Evolutionary conservation across 169 alveolate species (phyloP).

Genomic region (Theileria equi): DNA sequence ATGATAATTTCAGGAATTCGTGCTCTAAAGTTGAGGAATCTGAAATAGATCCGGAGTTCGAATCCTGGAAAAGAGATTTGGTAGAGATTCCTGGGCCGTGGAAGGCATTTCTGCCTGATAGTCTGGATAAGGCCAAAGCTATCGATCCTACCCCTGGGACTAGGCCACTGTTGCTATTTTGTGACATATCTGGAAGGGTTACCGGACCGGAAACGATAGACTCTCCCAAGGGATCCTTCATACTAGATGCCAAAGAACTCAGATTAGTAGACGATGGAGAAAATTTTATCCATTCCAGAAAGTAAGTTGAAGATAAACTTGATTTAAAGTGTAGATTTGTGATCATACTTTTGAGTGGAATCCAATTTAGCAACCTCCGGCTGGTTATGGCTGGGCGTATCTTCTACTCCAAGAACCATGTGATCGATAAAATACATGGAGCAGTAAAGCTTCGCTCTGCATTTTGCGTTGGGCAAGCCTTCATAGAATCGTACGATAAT

Average conservation of each 20-base stretch:
- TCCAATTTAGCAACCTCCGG: slow-evolving; percentile 36
- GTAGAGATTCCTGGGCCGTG: slow-evolving; percentile 52
- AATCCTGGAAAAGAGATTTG: slow-evolving; percentile 49
- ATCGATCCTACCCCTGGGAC: slow-evolving; percentile 15
- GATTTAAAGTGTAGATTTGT: slow-evolving; percentile 21
- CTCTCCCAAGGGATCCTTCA: slow-evolving; percentile 31
- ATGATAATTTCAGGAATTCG: too few species aligned
- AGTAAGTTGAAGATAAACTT: neutral
- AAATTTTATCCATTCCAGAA: slow-evolving; percentile 29
- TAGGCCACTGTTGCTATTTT: slow-evolving; percentile 46
- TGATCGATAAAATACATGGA: slow-evolving; percentile 27
- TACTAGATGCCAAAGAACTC: slow-evolving; percentile 32
- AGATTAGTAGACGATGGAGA: slow-evolving; percentile 21
- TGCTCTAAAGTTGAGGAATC: too few species aligned
- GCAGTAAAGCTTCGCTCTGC: slow-evolving; percentile 41
- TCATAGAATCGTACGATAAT: slow-evolving; percentile 48
- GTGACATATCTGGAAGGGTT: slow-evolving; percentile 43
- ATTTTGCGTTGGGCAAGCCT: slow-evolving; percentile 55
- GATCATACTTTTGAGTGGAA: slow-evolving; percentile 27
- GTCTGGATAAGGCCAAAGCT: slow-evolving; percentile 16
- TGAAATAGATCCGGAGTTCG: too few species aligned
- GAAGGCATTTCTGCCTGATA: slow-evolving; percentile 30
- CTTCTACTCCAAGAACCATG: slow-evolving; percentile 46
- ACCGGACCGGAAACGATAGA: slow-evolving; percentile 30
- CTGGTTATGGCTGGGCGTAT: slow-evolving; percentile 51